Base-by-base conservation (phyloP, 2,329 filamentous ascomycete genomes). In the Ophiocordyceps polyrhachis-furcata region DNA sequence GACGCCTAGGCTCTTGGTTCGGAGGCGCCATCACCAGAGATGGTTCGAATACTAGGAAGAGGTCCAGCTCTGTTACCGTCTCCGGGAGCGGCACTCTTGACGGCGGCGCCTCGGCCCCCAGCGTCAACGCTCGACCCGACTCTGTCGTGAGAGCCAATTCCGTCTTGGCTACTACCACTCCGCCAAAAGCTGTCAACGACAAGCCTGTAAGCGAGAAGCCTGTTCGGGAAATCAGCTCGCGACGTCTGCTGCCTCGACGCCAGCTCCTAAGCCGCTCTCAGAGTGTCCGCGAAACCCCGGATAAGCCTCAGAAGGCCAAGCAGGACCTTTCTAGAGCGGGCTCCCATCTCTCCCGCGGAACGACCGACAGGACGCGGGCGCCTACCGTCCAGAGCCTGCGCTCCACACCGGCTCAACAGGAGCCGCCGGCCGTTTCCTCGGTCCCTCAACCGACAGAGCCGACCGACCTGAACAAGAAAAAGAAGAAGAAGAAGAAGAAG, bases 161-260 rank as follows among this genome's bases (percentile, higher is more conserved):
- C 32, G n/a, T 37, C 32, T 8, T 17, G 32, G 32, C 14, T 17
- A 15, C 6, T 17, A 37, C 32, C 15, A 12, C 15, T 37, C 7
- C 14, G 15, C n/a, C 32, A 15, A 17, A n/a, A 9, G 32, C 32
- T 17, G 32, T 15, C 14, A 15, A 5, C 15, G n/a, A 15, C 15
- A 37, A 37, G 32, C 15, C 32, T 12, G 14, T 7, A 12, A n/a
- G 6, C 40, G 54, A 68, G 50, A 57, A 62, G 29, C 52, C 82
- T 56, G 71, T 81, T 42, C 77, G 78, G 52, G 76, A 80, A 49
- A 67, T 75, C n/a, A 79, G 80, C 51, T 78, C 77, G 15, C 68
- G 76, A 50, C 71, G 76, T 47, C 76, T 79, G 66, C 65, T 80
- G 4, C 67, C 70, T 3, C 67, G 50, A 44, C 57, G 55, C 6